Evolutionary conservation across 371 early-diverging fungal species (phyloP).

Genomic region (Coemansia sp.): DNA sequence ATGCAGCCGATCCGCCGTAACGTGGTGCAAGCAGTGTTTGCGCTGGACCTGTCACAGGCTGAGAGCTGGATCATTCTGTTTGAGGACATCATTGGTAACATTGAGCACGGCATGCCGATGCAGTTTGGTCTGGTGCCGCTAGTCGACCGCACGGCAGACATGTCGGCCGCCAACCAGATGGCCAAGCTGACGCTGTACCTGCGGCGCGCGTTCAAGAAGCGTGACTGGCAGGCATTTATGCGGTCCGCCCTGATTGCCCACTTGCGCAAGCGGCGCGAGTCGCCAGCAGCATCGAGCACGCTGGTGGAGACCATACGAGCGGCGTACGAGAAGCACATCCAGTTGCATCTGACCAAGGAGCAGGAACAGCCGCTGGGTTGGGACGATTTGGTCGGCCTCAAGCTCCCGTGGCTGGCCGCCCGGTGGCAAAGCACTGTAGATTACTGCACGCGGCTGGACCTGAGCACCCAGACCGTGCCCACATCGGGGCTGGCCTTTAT

Average conservation of each 20-base stretch:
- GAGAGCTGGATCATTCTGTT: constrained; percentile 55
- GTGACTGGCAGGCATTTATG: constrained; percentile 27
- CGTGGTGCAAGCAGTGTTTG: constrained; percentile 65
- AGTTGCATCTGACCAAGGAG: constrained; percentile 28
- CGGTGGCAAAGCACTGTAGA: constrained; percentile 30
- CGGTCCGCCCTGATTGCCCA: constrained; percentile 26
- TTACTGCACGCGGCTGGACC: constrained; percentile 44
- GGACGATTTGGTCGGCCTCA: constrained; percentile 19
- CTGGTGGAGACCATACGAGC: constrained; percentile 18
- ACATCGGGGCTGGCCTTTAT: constrained; percentile 59
- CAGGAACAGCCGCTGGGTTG: constrained; percentile 23
- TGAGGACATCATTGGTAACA: constrained; percentile 58
- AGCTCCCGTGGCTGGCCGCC: constrained; percentile 18
- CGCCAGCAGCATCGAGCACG: background rate
- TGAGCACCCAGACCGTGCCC: constrained; percentile 25
- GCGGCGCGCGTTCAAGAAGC: constrained; percentile 39
- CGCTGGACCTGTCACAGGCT: constrained; percentile 62
- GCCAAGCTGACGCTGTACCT: constrained; percentile 55
- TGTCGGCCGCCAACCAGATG: constrained; percentile 48
- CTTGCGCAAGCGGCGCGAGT: constrained; percentile 2
- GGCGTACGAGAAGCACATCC: constrained; percentile 21
- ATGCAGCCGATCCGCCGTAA: constrained; percentile 73
- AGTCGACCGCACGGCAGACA: constrained; percentile 41
- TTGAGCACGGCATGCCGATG: constrained; percentile 72
- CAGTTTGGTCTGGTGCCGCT: constrained; percentile 81